Conservation (phyloP, 805 yeast species). For the Candida boleticola region DNA sequence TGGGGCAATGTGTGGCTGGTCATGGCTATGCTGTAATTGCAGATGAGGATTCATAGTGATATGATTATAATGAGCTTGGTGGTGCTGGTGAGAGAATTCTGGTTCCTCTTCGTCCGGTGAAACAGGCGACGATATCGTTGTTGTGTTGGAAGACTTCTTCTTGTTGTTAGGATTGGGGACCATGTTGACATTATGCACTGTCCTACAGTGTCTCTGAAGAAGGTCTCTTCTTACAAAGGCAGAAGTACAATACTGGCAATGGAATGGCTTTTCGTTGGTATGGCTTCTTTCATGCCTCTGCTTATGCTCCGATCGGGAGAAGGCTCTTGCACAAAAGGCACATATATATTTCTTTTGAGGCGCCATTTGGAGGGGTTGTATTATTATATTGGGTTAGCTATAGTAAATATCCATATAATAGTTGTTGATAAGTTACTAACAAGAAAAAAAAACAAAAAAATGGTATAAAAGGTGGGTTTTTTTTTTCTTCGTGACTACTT, state of each 20-base stretch:
- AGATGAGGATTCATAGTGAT: conserved; percentile 1
- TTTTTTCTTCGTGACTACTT: too few relatives aligned
- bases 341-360: conserved; percentile 70
- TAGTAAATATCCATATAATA: too few relatives aligned
- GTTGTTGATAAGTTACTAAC: too few relatives aligned
- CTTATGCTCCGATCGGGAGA: conserved; percentile 76
- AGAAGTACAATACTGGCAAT: conserved; percentile 65
- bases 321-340: conserved; percentile 75
- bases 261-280: conserved; percentile 77
- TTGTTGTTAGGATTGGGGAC: conserved; percentile 5
- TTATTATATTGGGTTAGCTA: too few relatives aligned
- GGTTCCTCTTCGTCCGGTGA: conserved; percentile 4
- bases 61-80: not conserved
- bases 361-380: conserved; percentile 17
- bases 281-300: conserved; percentile 78
- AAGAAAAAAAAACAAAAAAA: too few relatives aligned
- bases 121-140: conserved; percentile 5
- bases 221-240: conserved; percentile 78
- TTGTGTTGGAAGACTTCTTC: conserved; percentile 1
- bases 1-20: not conserved
- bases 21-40: conserved; percentile 1
- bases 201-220: conserved; percentile 72
- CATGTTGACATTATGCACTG: conserved; percentile 56
- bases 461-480: too few relatives aligned
- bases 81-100: not conserved